Percentiles rank a stretch among this genome's conserved stretches.
These are phyloP conservation scores for Arctium lappa DNA, from an alignment of 129 eudicot species.

Conservation along the genomic window DNA sequence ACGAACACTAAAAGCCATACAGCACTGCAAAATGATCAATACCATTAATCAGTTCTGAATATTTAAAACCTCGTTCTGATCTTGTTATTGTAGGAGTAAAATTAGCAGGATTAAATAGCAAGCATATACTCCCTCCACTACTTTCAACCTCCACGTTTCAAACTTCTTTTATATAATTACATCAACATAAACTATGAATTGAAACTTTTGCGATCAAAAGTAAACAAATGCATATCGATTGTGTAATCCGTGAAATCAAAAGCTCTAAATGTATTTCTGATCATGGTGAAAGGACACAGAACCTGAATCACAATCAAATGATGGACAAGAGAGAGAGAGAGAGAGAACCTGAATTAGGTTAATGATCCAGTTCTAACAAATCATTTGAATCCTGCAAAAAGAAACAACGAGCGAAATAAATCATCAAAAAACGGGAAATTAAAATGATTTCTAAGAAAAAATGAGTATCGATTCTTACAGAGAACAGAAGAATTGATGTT, in stretches of 20 bases:
- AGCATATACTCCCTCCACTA: not conserved
- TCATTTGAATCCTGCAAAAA: slow-evolving; percentile 18
- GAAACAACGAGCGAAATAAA: slow-evolving; percentile 7
- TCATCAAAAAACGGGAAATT: not conserved
- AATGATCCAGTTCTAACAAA: slow-evolving; percentile 13
- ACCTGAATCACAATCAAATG: not conserved
- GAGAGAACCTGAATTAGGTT: slow-evolving; percentile 17
- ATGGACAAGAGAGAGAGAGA: not conserved
- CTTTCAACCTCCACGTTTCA: not conserved
- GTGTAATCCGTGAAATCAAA: not conserved
- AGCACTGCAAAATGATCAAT: slow-evolving; percentile 10
- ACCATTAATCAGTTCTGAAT: not conserved
- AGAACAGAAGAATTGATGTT: not conserved
- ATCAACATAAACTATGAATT: not conserved
- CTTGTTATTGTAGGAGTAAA: not conserved
- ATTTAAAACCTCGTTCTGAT: not conserved
- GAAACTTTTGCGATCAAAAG: not conserved
- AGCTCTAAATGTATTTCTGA: not conserved
- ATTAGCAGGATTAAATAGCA: not conserved
- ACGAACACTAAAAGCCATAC: not conserved
- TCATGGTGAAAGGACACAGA: not conserved
- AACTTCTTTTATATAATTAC: not conserved
- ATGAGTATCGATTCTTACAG: slow-evolving; percentile 16
- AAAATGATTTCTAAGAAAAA: not conserved
- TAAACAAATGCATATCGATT: not conserved